Percentiles rank a stretch among this genome's conserved stretches.
Evolutionary conservation across 305 asterid genomes (phyloP).

Genomic region (Fraxinus sp.): DNA sequence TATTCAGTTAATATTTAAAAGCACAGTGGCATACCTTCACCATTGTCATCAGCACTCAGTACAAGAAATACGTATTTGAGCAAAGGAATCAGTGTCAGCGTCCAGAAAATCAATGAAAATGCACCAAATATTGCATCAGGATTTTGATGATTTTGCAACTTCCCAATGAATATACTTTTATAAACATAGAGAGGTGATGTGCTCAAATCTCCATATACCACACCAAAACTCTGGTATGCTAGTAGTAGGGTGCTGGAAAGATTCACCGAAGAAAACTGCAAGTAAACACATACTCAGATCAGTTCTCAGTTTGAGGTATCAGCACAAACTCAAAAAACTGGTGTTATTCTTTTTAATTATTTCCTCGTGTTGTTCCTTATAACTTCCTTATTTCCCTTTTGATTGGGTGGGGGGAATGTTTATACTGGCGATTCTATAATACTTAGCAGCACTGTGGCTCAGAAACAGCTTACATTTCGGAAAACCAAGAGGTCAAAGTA

Average conservation of each 20-base stretch:
- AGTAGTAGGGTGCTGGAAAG: conserved; percentile 57
- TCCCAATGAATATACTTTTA: conserved; percentile 69
- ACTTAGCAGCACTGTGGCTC: background rate
- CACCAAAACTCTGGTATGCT: conserved; percentile 94
- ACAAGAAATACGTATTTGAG: conserved; percentile 72
- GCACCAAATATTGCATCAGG: conserved; percentile 81
- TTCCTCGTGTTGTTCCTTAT: background rate
- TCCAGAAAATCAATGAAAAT: conserved; percentile 93
- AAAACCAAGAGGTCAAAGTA: conserved; percentile 8
- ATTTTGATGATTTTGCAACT: conserved; percentile 57
- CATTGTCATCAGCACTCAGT: conserved; percentile 84
- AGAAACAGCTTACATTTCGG: background rate
- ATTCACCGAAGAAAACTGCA: conserved; percentile 56
- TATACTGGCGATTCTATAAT: background rate
- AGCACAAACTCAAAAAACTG: background rate
- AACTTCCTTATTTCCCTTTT: background rate
- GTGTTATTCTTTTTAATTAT: background rate
- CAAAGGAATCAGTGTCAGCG: conserved; percentile 84
- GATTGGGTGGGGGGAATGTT: conserved; percentile 1
- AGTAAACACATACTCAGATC: conserved; percentile 25
- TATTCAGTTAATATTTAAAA: background rate
- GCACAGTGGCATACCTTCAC: conserved; percentile 68
- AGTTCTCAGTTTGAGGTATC: conserved; percentile 4
- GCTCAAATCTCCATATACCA: conserved; percentile 94
- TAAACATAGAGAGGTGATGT: conserved; percentile 94